Evolutionary conservation across 2,329 filamentous ascomycete species (phyloP).

Genomic region (Tolypocladium amazonense): DNA sequence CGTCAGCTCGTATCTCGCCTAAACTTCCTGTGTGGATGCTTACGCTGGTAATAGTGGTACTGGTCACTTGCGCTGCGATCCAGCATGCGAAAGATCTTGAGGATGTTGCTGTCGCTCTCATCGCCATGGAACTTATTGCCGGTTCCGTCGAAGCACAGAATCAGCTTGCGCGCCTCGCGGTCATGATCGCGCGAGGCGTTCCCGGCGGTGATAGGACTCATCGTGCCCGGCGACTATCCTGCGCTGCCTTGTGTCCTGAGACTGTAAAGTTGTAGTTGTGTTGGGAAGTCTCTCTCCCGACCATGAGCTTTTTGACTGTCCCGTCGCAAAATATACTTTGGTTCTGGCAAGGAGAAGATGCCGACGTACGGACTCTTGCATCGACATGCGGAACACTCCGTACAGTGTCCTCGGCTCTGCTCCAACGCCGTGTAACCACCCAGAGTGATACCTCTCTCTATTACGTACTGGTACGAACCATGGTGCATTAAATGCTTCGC

Average conservation of each 20-base stretch:
- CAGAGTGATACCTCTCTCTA: background rate
- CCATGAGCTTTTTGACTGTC: background rate
- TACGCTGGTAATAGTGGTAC: constrained; percentile 54
- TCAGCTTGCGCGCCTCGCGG: constrained; percentile 32
- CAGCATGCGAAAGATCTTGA: constrained; percentile 62
- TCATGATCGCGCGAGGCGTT: constrained; percentile 4
- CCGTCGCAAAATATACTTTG: background rate
- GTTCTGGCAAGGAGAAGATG: background rate
- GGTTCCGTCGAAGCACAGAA: constrained; percentile 54
- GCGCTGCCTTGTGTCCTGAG: background rate
- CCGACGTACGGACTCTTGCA: background rate
- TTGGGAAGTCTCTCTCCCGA: constrained; percentile 4
- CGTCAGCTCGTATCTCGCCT: background rate
- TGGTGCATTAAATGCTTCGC: background rate
- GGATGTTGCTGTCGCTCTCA: constrained; percentile 53
- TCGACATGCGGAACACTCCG: background rate
- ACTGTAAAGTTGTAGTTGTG: constrained; percentile 4
- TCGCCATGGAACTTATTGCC: constrained; percentile 55
- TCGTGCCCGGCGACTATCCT: constrained; percentile 1
- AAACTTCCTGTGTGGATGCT: constrained; percentile 9
- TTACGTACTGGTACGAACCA: background rate
- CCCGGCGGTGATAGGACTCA: constrained; percentile 4
- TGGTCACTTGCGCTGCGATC: constrained; percentile 53
- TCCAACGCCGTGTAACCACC: background rate
- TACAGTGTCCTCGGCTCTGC: background rate